Conservation (phyloP, 208 protist species). For the Trypanosoma grayi region DNA sequence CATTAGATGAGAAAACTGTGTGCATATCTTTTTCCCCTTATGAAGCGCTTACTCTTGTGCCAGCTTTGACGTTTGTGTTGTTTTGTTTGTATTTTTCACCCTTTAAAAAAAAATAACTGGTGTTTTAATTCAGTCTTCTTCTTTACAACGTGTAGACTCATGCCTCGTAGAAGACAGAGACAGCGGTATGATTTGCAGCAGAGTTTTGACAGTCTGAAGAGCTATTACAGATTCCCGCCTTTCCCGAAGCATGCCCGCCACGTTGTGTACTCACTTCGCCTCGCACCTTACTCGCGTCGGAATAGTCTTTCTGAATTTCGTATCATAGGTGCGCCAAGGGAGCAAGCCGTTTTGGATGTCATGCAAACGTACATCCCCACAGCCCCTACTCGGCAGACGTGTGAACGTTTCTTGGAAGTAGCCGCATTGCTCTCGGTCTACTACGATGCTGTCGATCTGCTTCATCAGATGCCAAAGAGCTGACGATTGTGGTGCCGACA, state of each 20-base stretch:
- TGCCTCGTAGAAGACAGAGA: constrained; percentile 32
- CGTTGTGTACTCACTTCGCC: constrained; percentile 51
- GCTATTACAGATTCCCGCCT: constrained; percentile 58
- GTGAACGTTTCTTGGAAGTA: constrained; percentile 65
- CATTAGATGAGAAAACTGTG: no score
- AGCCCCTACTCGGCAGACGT: constrained; percentile 67
- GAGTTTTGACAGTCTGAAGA: constrained; percentile 77
- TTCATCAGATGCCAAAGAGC: constrained; percentile 23
- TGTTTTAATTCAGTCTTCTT: neutral
- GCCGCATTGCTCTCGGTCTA: constrained; percentile 75
- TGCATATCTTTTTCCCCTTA: neutral
- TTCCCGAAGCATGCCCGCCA: constrained; percentile 43
- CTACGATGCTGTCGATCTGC: constrained; percentile 61
- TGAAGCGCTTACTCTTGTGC: neutral
- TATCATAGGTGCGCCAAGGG: constrained; percentile 59
- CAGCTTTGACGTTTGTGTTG: no score
- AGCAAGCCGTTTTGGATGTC: constrained; percentile 63
- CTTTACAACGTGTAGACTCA: neutral
- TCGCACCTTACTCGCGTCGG: constrained; percentile 64
- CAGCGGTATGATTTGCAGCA: constrained; percentile 44
- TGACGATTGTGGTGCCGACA: constrained; percentile 1
- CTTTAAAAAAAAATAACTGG: neutral
- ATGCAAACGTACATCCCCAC: constrained; percentile 72
- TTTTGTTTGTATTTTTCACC: no score
- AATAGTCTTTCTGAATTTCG: constrained; percentile 59